Evolutionary conservation across 768 basidiomycete species (phyloP), one percentile per base, ranked within the genome.

Genomic region (Terana coerulea): DNA sequence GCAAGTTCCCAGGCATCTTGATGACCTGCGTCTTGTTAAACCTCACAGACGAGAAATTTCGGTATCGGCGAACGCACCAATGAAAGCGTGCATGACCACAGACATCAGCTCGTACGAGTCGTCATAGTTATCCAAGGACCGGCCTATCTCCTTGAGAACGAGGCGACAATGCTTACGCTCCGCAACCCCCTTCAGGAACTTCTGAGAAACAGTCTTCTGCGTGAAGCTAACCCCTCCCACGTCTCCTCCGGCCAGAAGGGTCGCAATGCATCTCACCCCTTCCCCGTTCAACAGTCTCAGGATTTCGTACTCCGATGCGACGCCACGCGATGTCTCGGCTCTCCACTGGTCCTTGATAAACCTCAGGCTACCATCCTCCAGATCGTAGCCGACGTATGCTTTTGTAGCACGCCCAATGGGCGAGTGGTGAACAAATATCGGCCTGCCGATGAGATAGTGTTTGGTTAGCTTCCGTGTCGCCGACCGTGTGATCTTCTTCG

Each of bases 321-420:
- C n/a, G n/a, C n/a, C n/a, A n/a, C n/a, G n/a, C n/a, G n/a, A n/a
- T n/a, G n/a, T n/a, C n/a, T n/a, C n/a, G n/a, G n/a, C n/a, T n/a
- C n/a, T n/a, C 48, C 48, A 49, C 12, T 37, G 31, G 36, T 49
- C 48, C 48, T 49, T 49, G 6, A 37, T 12, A 37, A 37, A 49
- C 10, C 15, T 14, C 15, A 49, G 26, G 17, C 34, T 12, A 6
- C 14, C 26, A 21, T 8, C 15, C n/a, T 26, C 6, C 7, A 28
- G 3, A 26, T 49, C 48, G 6, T 4, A 49, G 8, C 35, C 36
- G 3, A 25, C 26, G 25, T 37, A 49, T 5, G 35, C 48, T 14
- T 19, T 11, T 7, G 48, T 49, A 21, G 33, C 34, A 2, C 48
- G 33, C 33, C 48, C 48, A 3, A 31, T 39, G 11, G 24, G 35